A percentile compares a stretch with the other conserved stretches of the same genome.
phyloP scores from a whole-genome alignment of 1,284 basidiomycete species.

The Fomitopsis pinicola region DNA sequence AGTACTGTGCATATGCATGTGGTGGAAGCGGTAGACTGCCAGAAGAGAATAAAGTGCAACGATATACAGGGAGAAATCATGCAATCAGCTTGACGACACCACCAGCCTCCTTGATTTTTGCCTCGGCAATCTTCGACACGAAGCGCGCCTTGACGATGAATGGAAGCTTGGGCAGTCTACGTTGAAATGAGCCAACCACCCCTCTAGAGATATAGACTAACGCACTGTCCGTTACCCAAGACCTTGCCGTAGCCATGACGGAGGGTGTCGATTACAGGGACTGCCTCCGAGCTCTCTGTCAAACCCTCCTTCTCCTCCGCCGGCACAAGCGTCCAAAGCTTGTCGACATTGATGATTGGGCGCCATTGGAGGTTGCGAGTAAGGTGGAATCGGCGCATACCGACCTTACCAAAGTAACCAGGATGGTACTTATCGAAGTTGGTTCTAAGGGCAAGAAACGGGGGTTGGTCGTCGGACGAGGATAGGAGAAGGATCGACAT shows the following conservation, averaged over 20 bases:
- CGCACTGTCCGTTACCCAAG: conserved; percentile 80
- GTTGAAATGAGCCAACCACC: background rate
- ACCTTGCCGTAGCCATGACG: conserved; percentile 89
- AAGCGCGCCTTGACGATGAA: conserved; percentile 97
- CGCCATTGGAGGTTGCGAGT: conserved; percentile 90
- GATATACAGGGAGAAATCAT: conserved; percentile 43
- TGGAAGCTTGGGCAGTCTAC: conserved; percentile 74
- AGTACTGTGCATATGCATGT: conserved; percentile 30
- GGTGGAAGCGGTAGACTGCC: conserved; percentile 16
- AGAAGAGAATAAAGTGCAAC: conserved; percentile 13
- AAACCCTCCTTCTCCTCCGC: conserved; percentile 72
- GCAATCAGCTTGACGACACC: conserved; percentile 90
- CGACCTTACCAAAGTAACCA: conserved; percentile 99
- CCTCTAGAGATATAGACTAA: conserved; percentile 13
- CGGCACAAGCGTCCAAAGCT: conserved; percentile 81
- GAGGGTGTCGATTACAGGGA: conserved; percentile 90
- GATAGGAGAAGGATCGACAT: conserved; percentile 27
- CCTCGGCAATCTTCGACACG: conserved; percentile 84
- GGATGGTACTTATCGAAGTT: conserved; percentile 96
- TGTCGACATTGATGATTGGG: conserved; percentile 97
- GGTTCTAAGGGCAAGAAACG: conserved; percentile 41
- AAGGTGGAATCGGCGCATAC: conserved; percentile 98
- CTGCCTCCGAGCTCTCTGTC: conserved; percentile 67
- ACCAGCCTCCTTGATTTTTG: conserved; percentile 89
- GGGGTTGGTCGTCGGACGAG: background rate